Conservation (phyloP, 164 flowering plant genomes). For the Malania oleifera region DNA sequence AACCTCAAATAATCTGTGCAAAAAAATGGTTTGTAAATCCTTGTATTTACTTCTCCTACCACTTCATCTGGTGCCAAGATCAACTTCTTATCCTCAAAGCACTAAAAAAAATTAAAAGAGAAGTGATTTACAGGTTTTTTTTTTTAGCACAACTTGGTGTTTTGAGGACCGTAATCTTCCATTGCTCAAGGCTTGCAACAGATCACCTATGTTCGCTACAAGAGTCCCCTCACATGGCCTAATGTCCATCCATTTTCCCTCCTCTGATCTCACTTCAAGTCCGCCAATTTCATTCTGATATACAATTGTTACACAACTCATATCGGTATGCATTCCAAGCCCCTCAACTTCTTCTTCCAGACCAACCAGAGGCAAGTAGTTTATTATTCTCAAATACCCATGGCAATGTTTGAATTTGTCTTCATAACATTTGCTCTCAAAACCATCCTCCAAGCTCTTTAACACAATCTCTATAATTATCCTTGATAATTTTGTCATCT, state of each 20-base stretch:
- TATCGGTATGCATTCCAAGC: conserved; percentile 95
- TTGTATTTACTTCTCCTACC: conserved; percentile 51
- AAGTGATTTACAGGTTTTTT: conserved; percentile 33
- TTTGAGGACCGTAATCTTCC: conserved; percentile 71
- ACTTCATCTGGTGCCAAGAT: conserved; percentile 67
- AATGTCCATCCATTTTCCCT: conserved; percentile 76
- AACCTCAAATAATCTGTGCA: conserved; percentile 67
- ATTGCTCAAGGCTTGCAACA: conserved; percentile 95
- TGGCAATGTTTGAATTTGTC: conserved; percentile 60
- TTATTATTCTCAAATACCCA: conserved; percentile 74
- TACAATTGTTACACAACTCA: conserved; percentile 83
- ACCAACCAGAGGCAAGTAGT: conserved; percentile 53
- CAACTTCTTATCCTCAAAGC: conserved; percentile 84
- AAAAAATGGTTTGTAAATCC: conserved; percentile 57
- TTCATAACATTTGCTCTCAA: conserved; percentile 32
- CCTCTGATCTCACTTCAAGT: conserved; percentile 75
- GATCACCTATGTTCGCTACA: conserved; percentile 80
- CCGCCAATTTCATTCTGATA: conserved; percentile 80
- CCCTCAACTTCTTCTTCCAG: conserved; percentile 53
- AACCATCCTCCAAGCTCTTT: conserved; percentile 49
- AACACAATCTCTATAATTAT: conserved; percentile 38
- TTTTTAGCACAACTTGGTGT: conserved; percentile 69
- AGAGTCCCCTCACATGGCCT: conserved; percentile 56
- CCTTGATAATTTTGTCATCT: conserved; percentile 58
- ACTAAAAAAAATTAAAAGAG: conserved; percentile 85